Conservation (phyloP, 306 rosid genomes). For the Cucurbita argyrosperma region DNA sequence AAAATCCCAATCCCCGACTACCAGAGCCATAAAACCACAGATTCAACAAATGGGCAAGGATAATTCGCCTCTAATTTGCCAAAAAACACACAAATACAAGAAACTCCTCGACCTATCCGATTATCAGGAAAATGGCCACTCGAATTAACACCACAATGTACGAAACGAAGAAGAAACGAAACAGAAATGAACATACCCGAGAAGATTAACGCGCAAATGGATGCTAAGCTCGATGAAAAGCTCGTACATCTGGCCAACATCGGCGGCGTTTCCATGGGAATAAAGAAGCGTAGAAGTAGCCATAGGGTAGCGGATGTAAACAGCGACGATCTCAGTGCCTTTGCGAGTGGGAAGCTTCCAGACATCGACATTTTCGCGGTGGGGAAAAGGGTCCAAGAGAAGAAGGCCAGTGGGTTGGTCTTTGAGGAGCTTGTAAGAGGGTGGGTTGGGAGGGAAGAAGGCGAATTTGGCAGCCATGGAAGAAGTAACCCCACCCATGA, state of each 20-base stretch:
- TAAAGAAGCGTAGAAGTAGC: slow-evolving; percentile 70
- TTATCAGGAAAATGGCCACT: neutral
- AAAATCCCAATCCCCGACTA: neutral
- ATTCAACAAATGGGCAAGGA: neutral
- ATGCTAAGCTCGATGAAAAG: slow-evolving; percentile 67
- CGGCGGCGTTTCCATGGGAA: slow-evolving; percentile 81
- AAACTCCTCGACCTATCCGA: neutral
- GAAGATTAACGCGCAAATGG: slow-evolving; percentile 57
- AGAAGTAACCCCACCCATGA: slow-evolving; percentile 79
- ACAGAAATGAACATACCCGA: slow-evolving; percentile 32
- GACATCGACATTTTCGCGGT: slow-evolving; percentile 67
- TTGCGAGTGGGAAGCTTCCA: slow-evolving; percentile 59
- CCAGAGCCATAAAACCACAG: neutral
- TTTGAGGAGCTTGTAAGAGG: slow-evolving; percentile 49
- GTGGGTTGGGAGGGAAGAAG: slow-evolving; percentile 73
- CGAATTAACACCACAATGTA: neutral
- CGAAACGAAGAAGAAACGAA: neutral
- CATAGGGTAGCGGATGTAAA: slow-evolving; percentile 57
- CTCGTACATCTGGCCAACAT: slow-evolving; percentile 82
- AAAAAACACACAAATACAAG: neutral
- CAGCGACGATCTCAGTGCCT: slow-evolving; percentile 71
- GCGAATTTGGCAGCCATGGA: slow-evolving; percentile 89
- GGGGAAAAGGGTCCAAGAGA: slow-evolving; percentile 41
- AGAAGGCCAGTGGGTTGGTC: slow-evolving; percentile 38
- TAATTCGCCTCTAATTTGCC: neutral